Evolutionary conservation across 192 early-diverging fungal species (phyloP).

Genomic region (Mortierella hygrophila): DNA sequence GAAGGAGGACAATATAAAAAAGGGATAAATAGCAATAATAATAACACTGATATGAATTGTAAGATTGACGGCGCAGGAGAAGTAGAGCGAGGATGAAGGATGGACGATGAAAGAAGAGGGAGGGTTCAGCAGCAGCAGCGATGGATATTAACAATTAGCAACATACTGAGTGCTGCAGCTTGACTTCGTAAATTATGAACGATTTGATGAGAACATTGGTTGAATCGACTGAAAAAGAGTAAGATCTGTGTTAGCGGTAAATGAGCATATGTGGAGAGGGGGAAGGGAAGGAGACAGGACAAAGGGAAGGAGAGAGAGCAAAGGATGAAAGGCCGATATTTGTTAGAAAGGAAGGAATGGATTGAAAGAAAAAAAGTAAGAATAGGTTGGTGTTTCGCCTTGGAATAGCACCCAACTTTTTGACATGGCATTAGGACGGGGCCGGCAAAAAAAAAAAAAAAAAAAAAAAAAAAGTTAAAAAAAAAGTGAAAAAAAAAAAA

Average conservation of each 20-base stretch:
- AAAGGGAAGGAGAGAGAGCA: neutral
- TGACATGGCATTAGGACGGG: neutral
- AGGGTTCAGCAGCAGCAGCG: neutral
- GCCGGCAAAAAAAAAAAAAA: too few species aligned
- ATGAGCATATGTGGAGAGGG: neutral
- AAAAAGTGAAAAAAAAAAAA: too few species aligned
- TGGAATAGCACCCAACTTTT: neutral
- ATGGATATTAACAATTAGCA: too few species aligned
- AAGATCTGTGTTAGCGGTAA: neutral
- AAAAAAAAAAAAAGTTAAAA: too few species aligned
- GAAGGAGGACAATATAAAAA: neutral
- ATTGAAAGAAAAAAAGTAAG: neutral
- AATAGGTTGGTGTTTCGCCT: too few species aligned
- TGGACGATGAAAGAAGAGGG: neutral
- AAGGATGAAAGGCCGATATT: neutral
- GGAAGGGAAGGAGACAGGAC: slow-evolving; percentile 9
- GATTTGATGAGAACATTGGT: neutral
- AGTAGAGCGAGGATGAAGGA: neutral
- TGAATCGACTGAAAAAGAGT: slow-evolving; percentile 7
- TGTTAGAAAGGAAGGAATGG: neutral
- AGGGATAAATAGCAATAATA: neutral
- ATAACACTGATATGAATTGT: neutral
- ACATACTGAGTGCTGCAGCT: too few species aligned
- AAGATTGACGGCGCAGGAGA: neutral
- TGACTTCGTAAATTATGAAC: too few species aligned